These are phyloP conservation scores for Phytopythium ostracodes DNA, from an alignment of 352 stramenopile species.

Conservation along the genomic window DNA sequence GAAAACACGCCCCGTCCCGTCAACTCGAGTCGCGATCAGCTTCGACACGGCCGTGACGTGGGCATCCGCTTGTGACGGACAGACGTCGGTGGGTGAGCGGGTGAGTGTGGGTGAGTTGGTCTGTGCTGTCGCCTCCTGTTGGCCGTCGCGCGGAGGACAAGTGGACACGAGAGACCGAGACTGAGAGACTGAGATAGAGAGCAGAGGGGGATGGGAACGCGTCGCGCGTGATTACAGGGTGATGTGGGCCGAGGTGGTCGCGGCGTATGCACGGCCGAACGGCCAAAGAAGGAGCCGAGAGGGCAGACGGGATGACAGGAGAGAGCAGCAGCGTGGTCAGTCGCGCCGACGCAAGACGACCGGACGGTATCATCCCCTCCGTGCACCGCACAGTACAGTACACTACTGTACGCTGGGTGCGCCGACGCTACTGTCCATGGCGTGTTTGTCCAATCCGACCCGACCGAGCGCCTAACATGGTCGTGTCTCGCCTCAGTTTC, in stretches of 20 bases:
- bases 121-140: background rate
- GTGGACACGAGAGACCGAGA: background rate
- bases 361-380: too few relatives aligned
- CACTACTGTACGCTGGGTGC: too few relatives aligned
- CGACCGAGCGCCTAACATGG: too few relatives aligned
- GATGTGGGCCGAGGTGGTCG: slow-evolving; percentile 1
- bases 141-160: slow-evolving; percentile 1
- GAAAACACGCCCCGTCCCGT: background rate
- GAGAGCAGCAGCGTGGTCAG: background rate
- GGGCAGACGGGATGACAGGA: background rate
- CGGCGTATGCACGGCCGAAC: background rate
- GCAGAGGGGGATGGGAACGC: background rate
- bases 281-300: background rate
- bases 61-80: background rate
- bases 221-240: slow-evolving; percentile 2
- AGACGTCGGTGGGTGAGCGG: too few relatives aligned
- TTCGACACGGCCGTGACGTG: background rate
- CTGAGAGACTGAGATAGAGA: too few relatives aligned
- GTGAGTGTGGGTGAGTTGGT: background rate
- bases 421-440: too few relatives aligned
- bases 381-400: too few relatives aligned
- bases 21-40: background rate
- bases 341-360: background rate
- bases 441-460: too few relatives aligned
- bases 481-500: too few relatives aligned